Percentiles rank a stretch among this genome's conserved stretches.
Evolutionary conservation across 345 rosid genomes (phyloP).

Genomic region (Ceriops zippeliana): DNA sequence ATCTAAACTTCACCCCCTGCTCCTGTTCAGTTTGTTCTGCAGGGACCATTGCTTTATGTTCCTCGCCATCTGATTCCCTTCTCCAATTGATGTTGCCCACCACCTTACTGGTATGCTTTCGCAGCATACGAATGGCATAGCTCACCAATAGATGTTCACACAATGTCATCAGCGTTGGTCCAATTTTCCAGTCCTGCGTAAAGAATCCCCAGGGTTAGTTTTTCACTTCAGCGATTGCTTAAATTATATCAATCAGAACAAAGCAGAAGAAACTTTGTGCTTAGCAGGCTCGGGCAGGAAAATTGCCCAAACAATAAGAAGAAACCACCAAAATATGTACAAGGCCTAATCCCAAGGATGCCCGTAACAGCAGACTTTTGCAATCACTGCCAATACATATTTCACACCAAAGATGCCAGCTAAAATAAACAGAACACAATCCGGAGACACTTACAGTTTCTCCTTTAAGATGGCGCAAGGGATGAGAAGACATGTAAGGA

Average conservation of each 20-base stretch:
- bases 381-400: not conserved
- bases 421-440: not conserved
- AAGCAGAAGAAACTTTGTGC: not conserved
- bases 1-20: constrained; percentile 41
- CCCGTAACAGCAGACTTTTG: not conserved
- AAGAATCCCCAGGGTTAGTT: not conserved
- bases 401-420: not conserved
- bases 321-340: not conserved
- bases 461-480: constrained; percentile 64
- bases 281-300: too few relatives aligned
- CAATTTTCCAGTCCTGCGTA: constrained; percentile 82
- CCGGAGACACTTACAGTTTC: constrained; percentile 48
- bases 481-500: constrained; percentile 57
- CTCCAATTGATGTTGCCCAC: constrained; percentile 36
- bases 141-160: constrained; percentile 91
- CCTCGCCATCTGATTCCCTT: constrained; percentile 27
- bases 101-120: constrained; percentile 49
- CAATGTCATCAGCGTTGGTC: constrained; percentile 69
- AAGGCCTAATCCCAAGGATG: not conserved
- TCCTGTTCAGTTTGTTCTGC: constrained; percentile 24
- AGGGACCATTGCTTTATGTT: constrained; percentile 30
- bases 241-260: not conserved
- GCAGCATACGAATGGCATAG: constrained; percentile 70
- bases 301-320: not conserved
- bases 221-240: not conserved